phyloP scores from a whole-genome alignment of 2,329 filamentous ascomycete genomes.

The Septoria linicola region DNA sequence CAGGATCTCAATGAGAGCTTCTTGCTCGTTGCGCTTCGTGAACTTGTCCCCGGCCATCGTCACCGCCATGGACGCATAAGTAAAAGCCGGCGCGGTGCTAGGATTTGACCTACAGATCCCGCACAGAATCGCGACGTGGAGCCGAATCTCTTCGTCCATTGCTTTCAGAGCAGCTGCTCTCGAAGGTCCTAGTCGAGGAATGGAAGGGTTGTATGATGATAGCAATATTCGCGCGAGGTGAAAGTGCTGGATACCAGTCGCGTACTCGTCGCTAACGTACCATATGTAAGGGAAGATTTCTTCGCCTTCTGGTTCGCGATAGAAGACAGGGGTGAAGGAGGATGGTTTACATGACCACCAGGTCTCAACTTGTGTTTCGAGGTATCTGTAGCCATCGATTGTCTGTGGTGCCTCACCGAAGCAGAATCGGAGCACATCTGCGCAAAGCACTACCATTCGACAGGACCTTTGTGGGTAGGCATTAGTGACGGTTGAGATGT shows the following conservation, averaged over 20 bases:
- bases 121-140: slow-evolving; percentile 55
- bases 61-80: slow-evolving; percentile 42
- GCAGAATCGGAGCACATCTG: slow-evolving; percentile 64
- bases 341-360: slow-evolving; percentile 52
- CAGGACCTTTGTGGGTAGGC: no score
- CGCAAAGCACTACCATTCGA: slow-evolving; percentile 60
- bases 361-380: slow-evolving; percentile 48
- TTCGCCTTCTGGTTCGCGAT: slow-evolving; percentile 41
- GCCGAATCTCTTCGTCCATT: slow-evolving; percentile 48
- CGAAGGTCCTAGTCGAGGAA: slow-evolving; percentile 51
- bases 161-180: slow-evolving; percentile 41
- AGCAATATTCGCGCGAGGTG: slow-evolving; percentile 59
- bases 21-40: slow-evolving; percentile 47
- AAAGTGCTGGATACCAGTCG: slow-evolving; percentile 61
- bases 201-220: slow-evolving; percentile 55
- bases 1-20: slow-evolving; percentile 51
- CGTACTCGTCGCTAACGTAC: slow-evolving; percentile 58
- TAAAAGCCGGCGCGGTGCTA: slow-evolving; percentile 54
- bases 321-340: slow-evolving; percentile 58
- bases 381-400: slow-evolving; percentile 43
- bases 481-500: no score
- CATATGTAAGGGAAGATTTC: slow-evolving; percentile 59
- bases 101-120: slow-evolving; percentile 60
- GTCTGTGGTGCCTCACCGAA: slow-evolving; percentile 48
- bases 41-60: slow-evolving; percentile 51